Conservation (phyloP, 495 filamentous ascomycete genomes). For the Trichoderma gamsii region DNA sequence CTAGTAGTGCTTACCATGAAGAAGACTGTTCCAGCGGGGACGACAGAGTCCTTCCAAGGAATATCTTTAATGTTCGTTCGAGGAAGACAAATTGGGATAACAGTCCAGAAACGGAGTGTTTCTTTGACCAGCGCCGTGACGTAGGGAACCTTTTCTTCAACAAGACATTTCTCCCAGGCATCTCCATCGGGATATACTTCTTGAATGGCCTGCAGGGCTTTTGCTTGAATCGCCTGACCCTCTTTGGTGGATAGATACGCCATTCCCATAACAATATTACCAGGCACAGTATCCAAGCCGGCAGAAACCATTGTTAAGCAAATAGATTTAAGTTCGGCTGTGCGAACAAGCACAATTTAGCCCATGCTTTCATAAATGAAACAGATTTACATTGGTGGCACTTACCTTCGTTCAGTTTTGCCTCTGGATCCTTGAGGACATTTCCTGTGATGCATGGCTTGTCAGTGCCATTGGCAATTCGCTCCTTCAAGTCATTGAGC, state of each 20-base stretch:
- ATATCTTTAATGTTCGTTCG: slow-evolving; percentile 60
- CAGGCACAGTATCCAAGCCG: slow-evolving; percentile 63
- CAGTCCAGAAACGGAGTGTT: slow-evolving; percentile 63
- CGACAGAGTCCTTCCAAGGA: slow-evolving; percentile 49
- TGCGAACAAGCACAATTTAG: slow-evolving; percentile 3
- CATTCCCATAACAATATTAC: slow-evolving; percentile 64
- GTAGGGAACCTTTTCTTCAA: slow-evolving; percentile 66
- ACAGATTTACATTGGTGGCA: not conserved
- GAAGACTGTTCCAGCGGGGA: slow-evolving; percentile 60
- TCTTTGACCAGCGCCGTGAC: slow-evolving; percentile 65
- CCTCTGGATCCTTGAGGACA: slow-evolving; percentile 59
- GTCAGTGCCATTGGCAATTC: slow-evolving; percentile 55
- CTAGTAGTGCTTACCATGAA: slow-evolving; percentile 47
- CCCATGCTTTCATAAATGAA: not conserved
- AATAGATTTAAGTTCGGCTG: slow-evolving; percentile 64
- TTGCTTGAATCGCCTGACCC: slow-evolving; percentile 57
- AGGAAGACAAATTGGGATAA: slow-evolving; percentile 68
- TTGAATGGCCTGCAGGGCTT: slow-evolving; percentile 58
- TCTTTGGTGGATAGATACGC: slow-evolving; percentile 59
- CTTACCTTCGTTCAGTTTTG: slow-evolving; percentile 54
- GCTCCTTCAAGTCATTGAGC: slow-evolving; percentile 53
- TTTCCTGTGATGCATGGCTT: slow-evolving; percentile 67
- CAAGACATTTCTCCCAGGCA: slow-evolving; percentile 58
- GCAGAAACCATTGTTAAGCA: slow-evolving; percentile 72
- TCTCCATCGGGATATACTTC: slow-evolving; percentile 57